Evolutionary conservation across 2,329 filamentous ascomycete species (phyloP), one percentile per base, ranked within the genome.

Genomic region (Pseudocercospora ulei): DNA sequence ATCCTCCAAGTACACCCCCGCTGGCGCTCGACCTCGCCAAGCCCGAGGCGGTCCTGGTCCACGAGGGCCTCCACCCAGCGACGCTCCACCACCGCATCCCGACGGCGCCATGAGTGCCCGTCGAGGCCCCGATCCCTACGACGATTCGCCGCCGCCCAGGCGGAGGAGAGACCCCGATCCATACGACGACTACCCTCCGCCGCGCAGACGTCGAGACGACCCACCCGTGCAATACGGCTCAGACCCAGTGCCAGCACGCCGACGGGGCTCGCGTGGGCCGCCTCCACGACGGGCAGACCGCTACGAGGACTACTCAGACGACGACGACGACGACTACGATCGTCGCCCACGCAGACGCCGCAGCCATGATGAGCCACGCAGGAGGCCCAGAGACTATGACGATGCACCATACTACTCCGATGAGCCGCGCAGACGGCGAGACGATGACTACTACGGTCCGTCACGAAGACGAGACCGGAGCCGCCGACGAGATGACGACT

Each of bases 161-260:
- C 27, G 49, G 22, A 41, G 31, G 31, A 34, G 49, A 33, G 49
- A 51, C 29, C 36, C 42, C 14, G 44, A 49, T 31, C 39, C 41
- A 19, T 41, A 52, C 39, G 43, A 52, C 24, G 50, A 56, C 16
- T 44, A 49, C 20, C 43, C 43, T 16, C 53, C 52, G 24, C 49
- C 52, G 12, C 53, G 50, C 14, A 44, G 54, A 33, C 43, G 52
- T 40, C 40, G 49, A 7, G 49, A 49, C 26, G 35, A 38, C 7
- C 45, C 43, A 38, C 42, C 47, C 5, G 48, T 56, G 20, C 53
- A 56, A 30, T 56, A 56, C 25, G 54, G 54, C 19, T 50, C 51
- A 6, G 53, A 52, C 7, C 54, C 54, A 1, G 49, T 56, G 12
- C 48, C 53, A 16, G 47, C 47, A 12, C 49, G 50, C 8, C 46